A percentile compares a stretch with the other conserved stretches of the same genome.
These are phyloP conservation scores for Thalassia testudinum DNA, from an alignment of 116 monocot species.

Conservation along the genomic window DNA sequence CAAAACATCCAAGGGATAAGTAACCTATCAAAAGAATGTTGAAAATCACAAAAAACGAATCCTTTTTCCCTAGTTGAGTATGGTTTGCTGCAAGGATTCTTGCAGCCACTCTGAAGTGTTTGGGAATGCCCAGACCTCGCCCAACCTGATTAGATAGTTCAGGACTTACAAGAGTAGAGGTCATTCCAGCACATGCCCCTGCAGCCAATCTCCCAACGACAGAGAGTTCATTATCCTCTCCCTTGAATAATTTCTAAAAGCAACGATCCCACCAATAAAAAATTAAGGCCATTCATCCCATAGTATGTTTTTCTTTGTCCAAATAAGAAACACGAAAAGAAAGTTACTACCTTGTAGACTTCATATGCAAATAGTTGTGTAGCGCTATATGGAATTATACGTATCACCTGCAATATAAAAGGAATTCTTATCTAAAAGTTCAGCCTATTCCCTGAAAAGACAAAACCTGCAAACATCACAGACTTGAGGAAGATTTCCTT, in stretches of 20 bases:
- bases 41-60: no score
- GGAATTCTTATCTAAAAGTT: not conserved
- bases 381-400: constrained; percentile 90
- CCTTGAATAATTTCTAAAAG: constrained; percentile 63
- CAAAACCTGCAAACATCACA: not conserved
- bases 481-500: constrained; percentile 96
- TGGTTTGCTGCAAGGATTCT: no score
- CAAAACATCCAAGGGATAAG: constrained; percentile 91
- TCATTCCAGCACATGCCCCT: constrained; percentile 98
- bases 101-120: no score
- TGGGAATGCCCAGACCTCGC: no score
- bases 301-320: no score
- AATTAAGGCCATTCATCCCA: not conserved
- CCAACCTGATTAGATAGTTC: not conserved
- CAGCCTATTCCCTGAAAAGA: not conserved
- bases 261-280: constrained; percentile 1
- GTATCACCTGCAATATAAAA: constrained; percentile 49
- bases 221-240: constrained; percentile 68
- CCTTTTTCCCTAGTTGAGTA: no score
- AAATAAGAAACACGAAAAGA: not conserved
- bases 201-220: constrained; percentile 81
- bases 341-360: constrained; percentile 57
- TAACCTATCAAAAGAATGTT: constrained; percentile 32
- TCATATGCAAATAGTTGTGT: constrained; percentile 94
- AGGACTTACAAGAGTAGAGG: constrained; percentile 77